Base-by-base conservation (phyloP, 1,284 basidiomycete genomes). In the Mycosarcoma mackinlayi region DNA sequence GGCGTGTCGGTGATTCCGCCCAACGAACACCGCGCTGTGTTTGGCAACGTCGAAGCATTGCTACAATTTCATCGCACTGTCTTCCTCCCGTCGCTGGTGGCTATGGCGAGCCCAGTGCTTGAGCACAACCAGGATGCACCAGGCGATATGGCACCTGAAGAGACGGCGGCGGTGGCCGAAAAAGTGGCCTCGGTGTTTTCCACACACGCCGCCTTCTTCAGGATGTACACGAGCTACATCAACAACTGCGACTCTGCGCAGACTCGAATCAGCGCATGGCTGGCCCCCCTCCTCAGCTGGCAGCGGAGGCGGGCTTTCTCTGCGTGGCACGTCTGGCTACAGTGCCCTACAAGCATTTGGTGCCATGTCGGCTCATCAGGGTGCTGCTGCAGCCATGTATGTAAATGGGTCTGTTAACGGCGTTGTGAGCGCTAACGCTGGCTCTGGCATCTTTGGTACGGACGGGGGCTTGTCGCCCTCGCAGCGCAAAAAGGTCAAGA, bases 21-120 rank as follows among this genome's bases (percentile, higher is more conserved):
- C 10, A 82, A 88, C 3, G 96, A 98, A 83, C 89, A 95, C 60
- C 93, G 92, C 80, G 87, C 94, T 35, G 93, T 98, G 23, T 98
- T 98, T 83, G 90, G 90, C 61, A 93, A 94, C 25, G 86, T 98
- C 33, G 95, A 98, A 68, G 88, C 91, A 3, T 86, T 99, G 40
- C 90, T 93, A 75, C 90, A 90, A 18, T 97, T 99, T 85, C 95
- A 98, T 82, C 88, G 89, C 50, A 90, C 92, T 64, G 94, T 90
- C 75, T 94, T 98, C 84, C 86, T 98, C 18, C 95, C 94, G 14
- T 90, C 91, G 11, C 85, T 98, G 19, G 91, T 94, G 79, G 84
- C 86, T 19, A 92, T 91, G 16, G 63, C 75, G 0, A 25, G 25
- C 16, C 67, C 64, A 7, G 50, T 76, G 9, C 41, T 67, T 1